These are phyloP conservation scores for Blumeriella jaapii DNA, from an alignment of 2,329 filamentous ascomycete species.

Conservation along the genomic window DNA sequence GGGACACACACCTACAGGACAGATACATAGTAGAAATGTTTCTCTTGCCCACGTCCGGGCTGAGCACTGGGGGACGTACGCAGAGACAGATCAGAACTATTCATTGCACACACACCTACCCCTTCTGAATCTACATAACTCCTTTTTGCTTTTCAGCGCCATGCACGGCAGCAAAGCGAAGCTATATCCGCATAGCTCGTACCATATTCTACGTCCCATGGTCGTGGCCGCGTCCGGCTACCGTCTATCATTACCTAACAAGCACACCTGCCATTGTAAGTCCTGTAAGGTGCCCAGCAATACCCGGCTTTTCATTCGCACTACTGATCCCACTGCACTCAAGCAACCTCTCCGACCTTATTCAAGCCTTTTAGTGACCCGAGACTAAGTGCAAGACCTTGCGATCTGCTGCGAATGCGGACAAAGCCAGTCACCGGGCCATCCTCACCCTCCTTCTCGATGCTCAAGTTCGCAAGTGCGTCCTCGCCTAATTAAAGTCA, in stretches of 20 bases:
- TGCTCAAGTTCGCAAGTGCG: conserved; percentile 90
- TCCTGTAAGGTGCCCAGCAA: conserved; percentile 1
- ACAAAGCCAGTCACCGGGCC: conserved; percentile 96
- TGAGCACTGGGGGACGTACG: too few species aligned
- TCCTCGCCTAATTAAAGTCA: conserved; percentile 65
- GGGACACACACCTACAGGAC: too few species aligned
- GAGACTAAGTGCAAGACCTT: conserved; percentile 85
- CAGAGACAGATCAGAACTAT: conserved; percentile 17
- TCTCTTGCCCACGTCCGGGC: too few species aligned
- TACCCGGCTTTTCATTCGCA: conserved; percentile 1
- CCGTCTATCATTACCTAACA: conserved; percentile 14
- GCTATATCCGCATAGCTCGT: conserved; percentile 10
- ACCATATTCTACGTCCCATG: conserved; percentile 13
- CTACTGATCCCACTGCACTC: conserved; percentile 7
- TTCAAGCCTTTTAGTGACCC: conserved; percentile 91
- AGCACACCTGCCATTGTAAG: conserved; percentile 5
- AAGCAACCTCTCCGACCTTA: conserved; percentile 46
- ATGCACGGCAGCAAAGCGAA: conserved; percentile 16
- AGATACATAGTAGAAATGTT: too few species aligned
- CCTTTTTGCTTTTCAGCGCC: conserved; percentile 24
- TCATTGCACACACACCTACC: conserved; percentile 18
- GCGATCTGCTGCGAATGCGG: conserved; percentile 91
- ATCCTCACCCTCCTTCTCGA: conserved; percentile 93
- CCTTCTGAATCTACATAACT: conserved; percentile 24
- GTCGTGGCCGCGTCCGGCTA: conserved; percentile 10